A percentile compares a stretch with the other conserved stretches of the same genome.
Conservation (phyloP, 371 early-diverging fungal genomes). For the Conidiobolus incongruus region DNA sequence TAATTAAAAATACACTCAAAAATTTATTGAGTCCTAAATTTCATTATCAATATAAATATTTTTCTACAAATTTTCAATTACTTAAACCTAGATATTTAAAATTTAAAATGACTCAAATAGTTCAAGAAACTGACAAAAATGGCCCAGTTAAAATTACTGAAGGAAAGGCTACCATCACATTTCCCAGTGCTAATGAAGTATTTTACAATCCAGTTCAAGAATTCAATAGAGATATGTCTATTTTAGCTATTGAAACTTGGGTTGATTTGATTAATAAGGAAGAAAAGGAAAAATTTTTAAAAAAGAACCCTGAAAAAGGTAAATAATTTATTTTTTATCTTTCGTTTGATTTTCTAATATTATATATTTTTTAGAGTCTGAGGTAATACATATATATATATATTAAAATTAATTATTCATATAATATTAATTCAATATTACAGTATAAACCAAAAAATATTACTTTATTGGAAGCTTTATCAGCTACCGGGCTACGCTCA, state of each 20-base stretch:
- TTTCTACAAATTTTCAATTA: too few relatives aligned
- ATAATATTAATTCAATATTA: not conserved
- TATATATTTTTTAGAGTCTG: not conserved
- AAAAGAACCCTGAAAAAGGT: not conserved
- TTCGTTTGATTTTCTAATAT: not conserved
- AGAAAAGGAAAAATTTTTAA: slow-evolving; percentile 16
- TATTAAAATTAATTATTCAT: not conserved
- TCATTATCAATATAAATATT: too few relatives aligned
- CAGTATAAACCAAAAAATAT: slow-evolving; percentile 15
- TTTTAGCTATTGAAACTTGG: slow-evolving; percentile 72
- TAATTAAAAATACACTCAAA: too few relatives aligned
- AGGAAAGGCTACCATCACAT: slow-evolving; percentile 72
- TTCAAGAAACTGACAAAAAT: slow-evolving; percentile 16
- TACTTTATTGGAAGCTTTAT: slow-evolving; percentile 87
- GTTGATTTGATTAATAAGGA: slow-evolving; percentile 31
- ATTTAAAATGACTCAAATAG: too few relatives aligned
- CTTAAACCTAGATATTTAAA: too few relatives aligned
- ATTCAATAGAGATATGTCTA: slow-evolving; percentile 82
- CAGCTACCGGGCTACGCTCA: slow-evolving; percentile 96
- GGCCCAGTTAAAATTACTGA: too few relatives aligned
- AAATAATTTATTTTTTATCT: not conserved
- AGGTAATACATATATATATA: not conserved
- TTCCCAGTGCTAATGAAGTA: slow-evolving; percentile 75
- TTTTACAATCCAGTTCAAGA: slow-evolving; percentile 99
- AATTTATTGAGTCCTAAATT: too few relatives aligned